phyloP scores from a whole-genome alignment of 495 filamentous ascomycete species.

The Penicillium tannophilum region DNA sequence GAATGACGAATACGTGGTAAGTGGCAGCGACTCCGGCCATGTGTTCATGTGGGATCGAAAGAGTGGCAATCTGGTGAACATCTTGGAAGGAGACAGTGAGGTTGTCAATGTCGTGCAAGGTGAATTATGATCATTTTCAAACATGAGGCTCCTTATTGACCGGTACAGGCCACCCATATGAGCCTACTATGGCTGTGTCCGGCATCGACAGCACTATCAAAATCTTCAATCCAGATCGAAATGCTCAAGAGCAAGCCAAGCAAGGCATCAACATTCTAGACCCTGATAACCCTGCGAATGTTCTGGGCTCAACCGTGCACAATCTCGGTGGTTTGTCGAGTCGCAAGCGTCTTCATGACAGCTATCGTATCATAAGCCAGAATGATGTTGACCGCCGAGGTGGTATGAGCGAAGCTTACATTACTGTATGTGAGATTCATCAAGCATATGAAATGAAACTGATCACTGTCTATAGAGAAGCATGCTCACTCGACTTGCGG shows the following conservation, averaged over 20 bases:
- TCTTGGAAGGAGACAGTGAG: conserved; percentile 71
- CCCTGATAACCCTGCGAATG: conserved; percentile 41
- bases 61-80: conserved; percentile 63
- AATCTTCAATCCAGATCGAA: conserved; percentile 68
- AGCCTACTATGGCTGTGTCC: conserved; percentile 68
- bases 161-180: conserved; percentile 66
- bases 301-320: conserved; percentile 21
- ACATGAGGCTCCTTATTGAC: not conserved
- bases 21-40: conserved; percentile 69
- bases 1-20: conserved; percentile 75
- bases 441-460: conserved; percentile 23
- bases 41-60: conserved; percentile 74
- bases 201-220: conserved; percentile 79
- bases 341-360: conserved; percentile 59
- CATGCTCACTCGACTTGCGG: conserved; percentile 61
- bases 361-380: conserved; percentile 64
- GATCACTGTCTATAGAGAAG: conserved; percentile 45
- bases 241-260: conserved; percentile 59
- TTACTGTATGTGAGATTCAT: conserved; percentile 56
- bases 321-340: conserved; percentile 52
- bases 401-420: conserved; percentile 61
- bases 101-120: conserved; percentile 75
- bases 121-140: conserved; percentile 21
- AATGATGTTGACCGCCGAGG: conserved; percentile 66
- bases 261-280: conserved; percentile 57